phyloP scores from a whole-genome alignment of 306 rosid species.

The Canavalia gladiata region DNA sequence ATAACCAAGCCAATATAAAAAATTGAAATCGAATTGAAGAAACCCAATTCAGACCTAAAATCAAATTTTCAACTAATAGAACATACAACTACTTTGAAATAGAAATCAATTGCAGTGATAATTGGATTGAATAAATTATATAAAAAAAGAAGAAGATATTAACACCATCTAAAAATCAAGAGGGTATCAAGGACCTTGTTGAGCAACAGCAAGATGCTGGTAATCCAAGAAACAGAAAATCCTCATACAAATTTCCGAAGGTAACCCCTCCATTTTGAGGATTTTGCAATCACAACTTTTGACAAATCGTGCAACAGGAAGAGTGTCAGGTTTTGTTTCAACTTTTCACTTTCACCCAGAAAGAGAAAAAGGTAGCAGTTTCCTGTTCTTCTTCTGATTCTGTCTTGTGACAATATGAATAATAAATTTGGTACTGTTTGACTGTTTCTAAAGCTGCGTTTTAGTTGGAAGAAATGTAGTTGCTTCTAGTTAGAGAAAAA shows the following conservation, averaged over 20 bases:
- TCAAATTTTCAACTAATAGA: background rate
- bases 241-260: slow-evolving; percentile 63
- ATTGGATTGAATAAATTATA: background rate
- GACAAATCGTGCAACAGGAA: slow-evolving; percentile 30
- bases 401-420: background rate
- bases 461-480: background rate
- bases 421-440: background rate
- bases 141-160: background rate
- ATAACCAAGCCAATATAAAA: background rate
- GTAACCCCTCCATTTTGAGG: slow-evolving; percentile 64
- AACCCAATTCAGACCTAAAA: slow-evolving; percentile 37
- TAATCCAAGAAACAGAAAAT: slow-evolving; percentile 71
- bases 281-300: background rate
- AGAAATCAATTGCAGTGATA: background rate
- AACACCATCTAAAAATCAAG: background rate
- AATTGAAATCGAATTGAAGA: slow-evolving; percentile 38
- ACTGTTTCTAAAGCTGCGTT: slow-evolving; percentile 15
- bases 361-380: background rate
- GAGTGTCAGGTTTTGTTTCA: background rate
- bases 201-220: slow-evolving; percentile 62
- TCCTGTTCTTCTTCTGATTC: slow-evolving; percentile 23
- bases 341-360: background rate
- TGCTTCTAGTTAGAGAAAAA: background rate
- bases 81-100: background rate
- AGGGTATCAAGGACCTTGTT: slow-evolving; percentile 63